Percentiles rank a stretch among this genome's conserved stretches.
Evolutionary conservation across 306 rosid species (phyloP).

Genomic region (Nissolia schottii): DNA sequence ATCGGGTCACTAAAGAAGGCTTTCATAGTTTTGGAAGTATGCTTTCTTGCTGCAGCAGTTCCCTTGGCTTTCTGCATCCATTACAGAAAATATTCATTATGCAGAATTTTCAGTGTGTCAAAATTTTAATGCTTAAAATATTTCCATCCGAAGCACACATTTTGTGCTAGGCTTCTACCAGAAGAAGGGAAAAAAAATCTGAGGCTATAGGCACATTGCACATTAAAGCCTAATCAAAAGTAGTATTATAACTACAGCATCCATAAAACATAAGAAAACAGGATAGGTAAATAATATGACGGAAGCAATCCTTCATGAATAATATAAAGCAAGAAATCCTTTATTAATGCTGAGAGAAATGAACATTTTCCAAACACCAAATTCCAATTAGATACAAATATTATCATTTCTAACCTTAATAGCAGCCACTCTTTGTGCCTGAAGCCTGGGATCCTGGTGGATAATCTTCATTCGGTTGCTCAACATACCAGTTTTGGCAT

Average conservation of each 20-base stretch:
- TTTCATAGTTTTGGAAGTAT: slow-evolving; percentile 67
- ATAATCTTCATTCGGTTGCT: slow-evolving; percentile 98
- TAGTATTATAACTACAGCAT: background rate
- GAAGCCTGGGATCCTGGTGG: slow-evolving; percentile 81
- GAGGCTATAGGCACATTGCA: background rate
- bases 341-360: background rate
- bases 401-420: slow-evolving; percentile 63
- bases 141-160: too few species aligned
- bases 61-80: slow-evolving; percentile 77
- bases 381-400: background rate
- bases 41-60: slow-evolving; percentile 79
- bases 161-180: too few species aligned
- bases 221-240: background rate
- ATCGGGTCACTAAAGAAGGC: slow-evolving; percentile 83
- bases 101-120: background rate
- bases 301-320: background rate
- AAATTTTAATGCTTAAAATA: slow-evolving; percentile 9
- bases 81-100: background rate
- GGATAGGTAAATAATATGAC: background rate
- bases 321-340: too few species aligned
- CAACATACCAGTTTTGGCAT: slow-evolving; percentile 93
- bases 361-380: background rate
- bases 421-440: slow-evolving; percentile 91
- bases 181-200: too few species aligned
- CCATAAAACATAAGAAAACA: background rate